Conservation (phyloP, 129 eudicot species). For the Flaveria ramosissima region DNA sequence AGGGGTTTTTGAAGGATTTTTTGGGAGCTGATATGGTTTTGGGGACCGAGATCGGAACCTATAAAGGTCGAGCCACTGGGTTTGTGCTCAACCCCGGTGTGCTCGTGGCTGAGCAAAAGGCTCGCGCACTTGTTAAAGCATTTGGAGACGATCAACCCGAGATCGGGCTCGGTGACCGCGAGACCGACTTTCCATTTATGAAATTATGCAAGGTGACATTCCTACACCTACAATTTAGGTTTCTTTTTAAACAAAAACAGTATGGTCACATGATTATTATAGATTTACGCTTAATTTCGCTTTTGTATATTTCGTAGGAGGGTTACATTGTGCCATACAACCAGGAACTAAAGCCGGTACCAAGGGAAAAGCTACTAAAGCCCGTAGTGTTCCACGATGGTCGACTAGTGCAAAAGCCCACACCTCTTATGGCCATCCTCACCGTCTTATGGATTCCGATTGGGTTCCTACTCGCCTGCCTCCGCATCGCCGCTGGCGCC, state of each 20-base stretch:
- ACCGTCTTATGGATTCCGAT: constrained; percentile 59
- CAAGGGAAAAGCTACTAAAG: constrained; percentile 55
- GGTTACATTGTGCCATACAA: constrained; percentile 53
- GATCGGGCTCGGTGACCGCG: constrained; percentile 60
- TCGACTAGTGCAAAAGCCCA: constrained; percentile 62
- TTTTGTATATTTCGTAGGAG: constrained; percentile 40
- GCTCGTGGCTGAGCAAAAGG: constrained; percentile 55
- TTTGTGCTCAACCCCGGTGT: constrained; percentile 54
- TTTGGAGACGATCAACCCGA: constrained; percentile 48
- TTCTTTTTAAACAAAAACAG: too few relatives aligned
- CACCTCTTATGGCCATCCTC: constrained; percentile 55
- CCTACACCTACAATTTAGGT: too few relatives aligned
- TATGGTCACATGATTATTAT: too few relatives aligned
- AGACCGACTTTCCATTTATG: constrained; percentile 64
- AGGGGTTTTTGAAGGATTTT: constrained; percentile 64
- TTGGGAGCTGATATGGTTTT: constrained; percentile 55
- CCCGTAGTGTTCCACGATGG: constrained; percentile 78
- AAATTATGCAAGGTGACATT: constrained; percentile 56
- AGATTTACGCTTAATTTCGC: too few relatives aligned
- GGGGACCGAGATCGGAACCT: constrained; percentile 63
- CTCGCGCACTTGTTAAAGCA: constrained; percentile 44
- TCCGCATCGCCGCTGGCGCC: constrained; percentile 59
- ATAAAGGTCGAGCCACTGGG: constrained; percentile 61
- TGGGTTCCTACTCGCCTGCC: constrained; percentile 54
- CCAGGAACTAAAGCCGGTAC: constrained; percentile 52